phyloP scores from a whole-genome alignment of 2,329 filamentous ascomycete species.

The Fusarium concolor region DNA sequence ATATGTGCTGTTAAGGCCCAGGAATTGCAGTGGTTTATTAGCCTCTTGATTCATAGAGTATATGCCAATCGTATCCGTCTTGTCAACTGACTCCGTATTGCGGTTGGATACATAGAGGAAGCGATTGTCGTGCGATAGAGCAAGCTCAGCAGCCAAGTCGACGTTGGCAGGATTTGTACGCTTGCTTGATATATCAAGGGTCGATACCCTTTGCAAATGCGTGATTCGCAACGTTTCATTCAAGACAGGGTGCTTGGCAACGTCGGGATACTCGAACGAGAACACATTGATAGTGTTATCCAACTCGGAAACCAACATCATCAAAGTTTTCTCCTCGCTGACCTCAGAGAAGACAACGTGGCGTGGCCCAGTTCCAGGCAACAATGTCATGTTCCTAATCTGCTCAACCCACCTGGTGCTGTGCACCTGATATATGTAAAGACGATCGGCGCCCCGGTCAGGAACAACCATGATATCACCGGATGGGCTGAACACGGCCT shows the following conservation, averaged over 20 bases:
- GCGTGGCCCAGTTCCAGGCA: neutral
- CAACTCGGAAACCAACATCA: neutral
- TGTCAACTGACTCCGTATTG: neutral
- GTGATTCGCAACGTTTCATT: neutral
- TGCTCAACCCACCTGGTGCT: neutral
- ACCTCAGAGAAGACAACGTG: neutral
- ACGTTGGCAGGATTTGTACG: neutral
- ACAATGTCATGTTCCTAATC: neutral
- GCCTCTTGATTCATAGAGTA: neutral
- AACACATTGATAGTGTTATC: constrained; percentile 9
- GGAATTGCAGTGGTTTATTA: neutral
- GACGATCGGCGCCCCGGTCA: neutral
- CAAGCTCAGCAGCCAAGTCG: neutral
- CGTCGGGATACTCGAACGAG: neutral
- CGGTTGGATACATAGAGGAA: constrained; percentile 5
- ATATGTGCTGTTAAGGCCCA: neutral
- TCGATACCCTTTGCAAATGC: neutral
- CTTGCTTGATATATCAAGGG: neutral
- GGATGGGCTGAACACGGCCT: neutral
- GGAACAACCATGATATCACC: neutral
- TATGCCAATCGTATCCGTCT: neutral
- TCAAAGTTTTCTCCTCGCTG: neutral
- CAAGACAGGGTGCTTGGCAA: neutral
- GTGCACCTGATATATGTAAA: constrained; percentile 4
- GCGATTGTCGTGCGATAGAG: neutral